Evolutionary conservation across 2,329 filamentous ascomycete genomes (phyloP), one percentile per base, ranked within the genome.

Genomic region (Aspergillus sp.): DNA sequence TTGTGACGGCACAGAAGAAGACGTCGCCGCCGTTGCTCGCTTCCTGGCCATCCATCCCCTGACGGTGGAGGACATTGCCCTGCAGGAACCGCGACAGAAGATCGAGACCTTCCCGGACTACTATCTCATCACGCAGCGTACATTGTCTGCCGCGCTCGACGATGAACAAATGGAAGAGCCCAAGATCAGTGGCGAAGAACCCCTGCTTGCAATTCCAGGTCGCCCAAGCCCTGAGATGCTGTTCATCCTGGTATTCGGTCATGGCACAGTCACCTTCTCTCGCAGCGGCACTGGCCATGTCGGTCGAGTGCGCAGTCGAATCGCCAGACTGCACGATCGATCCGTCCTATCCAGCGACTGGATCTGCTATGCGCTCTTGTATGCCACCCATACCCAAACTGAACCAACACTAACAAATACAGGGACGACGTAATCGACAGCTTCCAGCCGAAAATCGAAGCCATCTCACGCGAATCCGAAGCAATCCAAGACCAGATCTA

Each of bases 281-380:
- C 96, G 96, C 71, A 86, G 86, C 48, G 88, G 88, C 9, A 96
- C 93, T 70, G 84, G 85, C 1, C 95, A 98, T 73, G 90, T 92
- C 5, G 83, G 86, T 30, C 89, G 93, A 57, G 93, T 98, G 9
- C 86, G 93, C 62, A 91, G 90, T 78, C 87, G 95, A 68, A 96
- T 98, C 66, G 87, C 89, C 12, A 88, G 90, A 63, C 81, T 98
- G 57, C 92, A 96, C 69, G 93, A 98, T 70, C 96, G 96, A 66
- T 88, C 96, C 65, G 87, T 92, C 60, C 81, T 98, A 41, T 95
- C 91, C 68, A 92, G 92, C 65, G 95, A 98, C 76, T 99, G 95
- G 93, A 93, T 98, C 67, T 98, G 95, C 79, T 99, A 99, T 73
- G 95, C 95, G 34, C 81, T 99, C 64, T 97, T 98, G 88, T 91